Evolutionary conservation across 1,139 yeast genomes (phyloP), one percentile per base, ranked within the genome.

Genomic region (Kodamaea alishanica): DNA sequence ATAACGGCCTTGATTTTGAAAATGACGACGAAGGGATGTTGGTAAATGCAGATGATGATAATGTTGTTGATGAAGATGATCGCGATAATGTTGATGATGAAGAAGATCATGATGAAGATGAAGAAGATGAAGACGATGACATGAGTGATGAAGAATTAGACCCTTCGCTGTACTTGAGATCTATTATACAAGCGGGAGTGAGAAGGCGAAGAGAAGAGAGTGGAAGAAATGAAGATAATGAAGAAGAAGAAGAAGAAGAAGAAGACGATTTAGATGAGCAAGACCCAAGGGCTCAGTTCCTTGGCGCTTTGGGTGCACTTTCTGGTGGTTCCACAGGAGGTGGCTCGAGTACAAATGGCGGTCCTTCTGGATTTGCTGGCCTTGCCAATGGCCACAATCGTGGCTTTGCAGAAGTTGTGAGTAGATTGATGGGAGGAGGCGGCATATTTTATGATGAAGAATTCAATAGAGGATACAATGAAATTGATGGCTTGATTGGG

Each of bases 401-500:
- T 15, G 61, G 60, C 5, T 64, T 68, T 47, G 63, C 58, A 2
- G 70, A 65, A 36, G 72, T 60, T 23, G 56, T 65, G 51, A 75
- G 52, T 44, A 55, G 68, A 44, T 58, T 61, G 27, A 67, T 62
- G 60, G 60, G 69, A 39, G 74, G 49, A 6, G 42, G 74, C 5
- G 60, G 64, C 2, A 49, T 56, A 1, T 49, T 67, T 41, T 56
- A 70, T 34, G 68, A 69, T 8, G 65, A 63, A 2, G 45, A 42
- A 3, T 26, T 9, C 11, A 12, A 45, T 6, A 40, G 62, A 37
- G 55, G 51, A 30, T 45, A 49, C 34, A 42, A 54, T 9, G 73
- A 75, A 44, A 65, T 73, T 32, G 61, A 62, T 29, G 63, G 63
- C 1, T 58, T 78, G 23, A 54, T 77, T 1, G 58, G 63, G 6